phyloP scores from a whole-genome alignment of 352 stramenopile species.

The Phytophthora pluvialis region DNA sequence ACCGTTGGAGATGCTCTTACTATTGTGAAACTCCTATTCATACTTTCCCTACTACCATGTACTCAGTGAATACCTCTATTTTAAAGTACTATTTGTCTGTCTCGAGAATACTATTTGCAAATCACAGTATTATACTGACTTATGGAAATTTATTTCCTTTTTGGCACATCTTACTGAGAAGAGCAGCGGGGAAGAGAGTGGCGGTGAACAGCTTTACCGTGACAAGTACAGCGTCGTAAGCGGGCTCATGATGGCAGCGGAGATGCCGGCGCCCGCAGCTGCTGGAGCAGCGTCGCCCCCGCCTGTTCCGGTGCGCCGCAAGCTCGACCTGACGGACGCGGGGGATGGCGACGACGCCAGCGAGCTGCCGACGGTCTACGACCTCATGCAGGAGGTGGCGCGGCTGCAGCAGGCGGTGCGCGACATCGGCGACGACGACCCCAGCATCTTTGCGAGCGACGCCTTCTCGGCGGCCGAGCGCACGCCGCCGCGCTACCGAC shows the following conservation, averaged over 20 bases:
- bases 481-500: constrained; percentile 30
- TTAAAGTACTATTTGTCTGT: too few relatives aligned
- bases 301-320: constrained; percentile 25
- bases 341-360: constrained; percentile 30
- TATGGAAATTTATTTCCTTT: too few relatives aligned
- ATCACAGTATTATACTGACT: too few relatives aligned
- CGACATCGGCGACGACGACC: constrained; percentile 44
- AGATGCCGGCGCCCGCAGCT: background rate
- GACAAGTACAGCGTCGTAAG: background rate
- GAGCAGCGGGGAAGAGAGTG: background rate
- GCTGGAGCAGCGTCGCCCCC: constrained; percentile 7
- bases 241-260: constrained; percentile 2
- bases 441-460: constrained; percentile 40
- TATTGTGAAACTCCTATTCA: too few relatives aligned
- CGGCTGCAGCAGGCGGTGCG: constrained; percentile 54
- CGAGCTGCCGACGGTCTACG: constrained; percentile 55
- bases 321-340: constrained; percentile 35
- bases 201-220: background rate
- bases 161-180: constrained; percentile 6
- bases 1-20: too few relatives aligned
- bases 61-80: too few relatives aligned
- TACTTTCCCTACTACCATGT: too few relatives aligned
- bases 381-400: constrained; percentile 61
- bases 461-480: constrained; percentile 27
- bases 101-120: too few relatives aligned